Percentiles rank a stretch among this genome's conserved stretches.
Conservation (phyloP, 176 grass and related monocot species). For the Musa schizocarpa region DNA sequence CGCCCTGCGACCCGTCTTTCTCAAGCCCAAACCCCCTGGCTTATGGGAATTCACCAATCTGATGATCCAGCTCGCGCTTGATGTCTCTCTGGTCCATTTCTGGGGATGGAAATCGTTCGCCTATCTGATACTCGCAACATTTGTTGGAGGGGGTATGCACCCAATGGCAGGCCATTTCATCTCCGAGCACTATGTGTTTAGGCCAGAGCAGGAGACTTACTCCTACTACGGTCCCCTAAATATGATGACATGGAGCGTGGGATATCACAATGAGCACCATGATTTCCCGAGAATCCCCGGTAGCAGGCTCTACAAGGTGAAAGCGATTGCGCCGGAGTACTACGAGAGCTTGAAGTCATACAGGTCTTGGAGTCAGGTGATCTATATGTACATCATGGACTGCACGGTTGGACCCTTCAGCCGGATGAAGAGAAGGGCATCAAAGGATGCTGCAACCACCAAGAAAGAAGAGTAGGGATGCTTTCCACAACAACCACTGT, state of each 20-base stretch:
- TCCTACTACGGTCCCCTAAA: slow-evolving; percentile 94
- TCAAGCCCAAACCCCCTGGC: slow-evolving; percentile 78
- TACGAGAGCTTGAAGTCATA: slow-evolving; percentile 55
- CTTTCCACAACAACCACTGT: neutral
- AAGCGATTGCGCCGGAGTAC: slow-evolving; percentile 77
- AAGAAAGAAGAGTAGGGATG: slow-evolving; percentile 53
- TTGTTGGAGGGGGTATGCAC: slow-evolving; percentile 93
- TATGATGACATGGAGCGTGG: slow-evolving; percentile 83
- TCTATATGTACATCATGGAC: slow-evolving; percentile 97
- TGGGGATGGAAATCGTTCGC: slow-evolving; percentile 59
- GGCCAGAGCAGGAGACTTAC: slow-evolving; percentile 70
- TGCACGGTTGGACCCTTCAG: slow-evolving; percentile 67
- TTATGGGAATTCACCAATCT: slow-evolving; percentile 90
- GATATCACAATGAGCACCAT: slow-evolving; percentile 97
- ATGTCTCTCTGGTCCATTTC: slow-evolving; percentile 45
- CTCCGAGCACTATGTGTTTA: slow-evolving; percentile 93
- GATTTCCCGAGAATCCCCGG: slow-evolving; percentile 92
- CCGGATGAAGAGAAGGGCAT: slow-evolving; percentile 78
- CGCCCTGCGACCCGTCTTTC: slow-evolving; percentile 61
- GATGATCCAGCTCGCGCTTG: slow-evolving; percentile 40
- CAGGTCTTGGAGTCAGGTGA: slow-evolving; percentile 89
- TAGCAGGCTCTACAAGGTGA: slow-evolving; percentile 63
- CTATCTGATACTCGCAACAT: slow-evolving; percentile 71
- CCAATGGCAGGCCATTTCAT: slow-evolving; percentile 94
- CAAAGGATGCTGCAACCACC: neutral